Evolutionary conservation across 441 rosid genomes (phyloP).

Genomic region (Omphalea diandra): DNA sequence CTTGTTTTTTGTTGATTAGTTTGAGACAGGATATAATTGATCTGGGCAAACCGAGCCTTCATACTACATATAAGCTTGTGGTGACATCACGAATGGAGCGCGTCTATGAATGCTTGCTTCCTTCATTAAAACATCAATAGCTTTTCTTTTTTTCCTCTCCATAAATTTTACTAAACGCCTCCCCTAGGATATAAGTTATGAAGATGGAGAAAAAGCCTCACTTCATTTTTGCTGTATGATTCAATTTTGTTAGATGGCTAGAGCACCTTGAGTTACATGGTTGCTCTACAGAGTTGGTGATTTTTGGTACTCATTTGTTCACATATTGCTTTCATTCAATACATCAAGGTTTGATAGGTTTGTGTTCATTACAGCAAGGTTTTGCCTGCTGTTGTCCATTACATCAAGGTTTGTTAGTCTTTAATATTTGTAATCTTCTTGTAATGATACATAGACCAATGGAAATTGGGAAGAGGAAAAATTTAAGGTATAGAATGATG

Average conservation of each 20-base stretch:
- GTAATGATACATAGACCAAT: no score
- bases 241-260: conserved; percentile 14
- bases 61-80: conserved; percentile 60
- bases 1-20: conserved; percentile 38
- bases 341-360: background rate
- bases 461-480: no score
- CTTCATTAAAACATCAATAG: conserved; percentile 50
- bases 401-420: no score
- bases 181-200: background rate
- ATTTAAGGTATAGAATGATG: no score
- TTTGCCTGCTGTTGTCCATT: no score
- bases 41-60: conserved; percentile 68
- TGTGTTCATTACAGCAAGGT: no score
- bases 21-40: conserved; percentile 80
- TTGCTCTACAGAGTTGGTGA: no score
- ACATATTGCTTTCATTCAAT: background rate
- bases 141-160: background rate
- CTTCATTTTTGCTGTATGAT: background rate
- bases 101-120: conserved; percentile 80
- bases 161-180: background rate
- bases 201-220: background rate
- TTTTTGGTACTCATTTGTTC: background rate
- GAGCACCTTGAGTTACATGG: background rate
- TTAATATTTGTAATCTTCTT: no score
- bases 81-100: conserved; percentile 66